These are phyloP conservation scores for Chiua sp. DNA, from an alignment of 1,284 basidiomycete species.

Conservation along the genomic window DNA sequence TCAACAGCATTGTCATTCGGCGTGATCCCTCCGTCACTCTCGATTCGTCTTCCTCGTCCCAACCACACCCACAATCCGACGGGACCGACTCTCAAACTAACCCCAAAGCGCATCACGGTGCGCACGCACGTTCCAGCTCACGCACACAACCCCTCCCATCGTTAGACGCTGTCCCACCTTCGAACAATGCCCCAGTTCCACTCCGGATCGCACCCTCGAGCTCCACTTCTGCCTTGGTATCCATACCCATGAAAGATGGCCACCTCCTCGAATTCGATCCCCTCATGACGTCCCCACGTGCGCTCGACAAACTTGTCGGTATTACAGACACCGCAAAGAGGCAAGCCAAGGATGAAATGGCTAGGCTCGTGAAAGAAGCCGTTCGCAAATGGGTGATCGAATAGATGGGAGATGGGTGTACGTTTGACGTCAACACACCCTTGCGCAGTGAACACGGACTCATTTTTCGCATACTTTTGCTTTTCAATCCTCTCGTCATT, in stretches of 20 bases:
- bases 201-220: slow-evolving; percentile 39
- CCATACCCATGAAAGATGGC: slow-evolving; percentile 76
- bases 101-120: too few species aligned
- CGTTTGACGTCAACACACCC: too few species aligned
- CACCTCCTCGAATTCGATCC: slow-evolving; percentile 82
- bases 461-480: too few species aligned
- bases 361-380: slow-evolving; percentile 67
- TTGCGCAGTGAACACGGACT: too few species aligned
- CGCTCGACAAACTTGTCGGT: slow-evolving; percentile 73
- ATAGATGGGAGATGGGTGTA: slow-evolving; percentile 7
- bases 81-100: slow-evolving; percentile 27
- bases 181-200: not conserved
- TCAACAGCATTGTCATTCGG: slow-evolving; percentile 68
- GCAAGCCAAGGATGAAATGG: slow-evolving; percentile 76
- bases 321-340: slow-evolving; percentile 82
- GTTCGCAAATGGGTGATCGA: slow-evolving; percentile 71
- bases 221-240: slow-evolving; percentile 54
- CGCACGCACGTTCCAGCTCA: slow-evolving; percentile 54
- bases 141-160: slow-evolving; percentile 44
- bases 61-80: slow-evolving; percentile 7
- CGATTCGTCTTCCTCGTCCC: slow-evolving; percentile 19
- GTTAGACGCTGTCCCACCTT: too few species aligned
- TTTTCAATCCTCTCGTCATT: too few species aligned
- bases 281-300: slow-evolving; percentile 66
- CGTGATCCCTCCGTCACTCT: slow-evolving; percentile 56